Percentiles rank a stretch among this genome's conserved stretches.
These are phyloP conservation scores for Wickerhamiella hasegawae DNA, from an alignment of 805 yeast species.

Conservation along the genomic window DNA sequence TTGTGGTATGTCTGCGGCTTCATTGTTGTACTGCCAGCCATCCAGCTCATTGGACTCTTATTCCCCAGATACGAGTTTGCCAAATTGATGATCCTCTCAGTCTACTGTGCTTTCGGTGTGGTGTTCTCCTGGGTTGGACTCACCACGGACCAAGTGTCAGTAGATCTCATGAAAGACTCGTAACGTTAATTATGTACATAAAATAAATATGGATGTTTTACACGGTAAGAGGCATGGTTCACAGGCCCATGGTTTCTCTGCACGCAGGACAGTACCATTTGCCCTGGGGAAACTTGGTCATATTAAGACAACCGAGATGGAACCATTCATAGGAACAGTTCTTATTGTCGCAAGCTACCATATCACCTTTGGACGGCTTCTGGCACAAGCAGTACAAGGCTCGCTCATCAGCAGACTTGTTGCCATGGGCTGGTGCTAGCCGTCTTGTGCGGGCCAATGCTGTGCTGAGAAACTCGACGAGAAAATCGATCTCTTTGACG, in stretches of 20 bases:
- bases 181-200: background rate
- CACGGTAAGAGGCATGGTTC: background rate
- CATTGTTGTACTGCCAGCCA: constrained; percentile 41
- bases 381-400: constrained; percentile 32
- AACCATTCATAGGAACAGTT: constrained; percentile 82
- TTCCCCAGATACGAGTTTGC: constrained; percentile 54
- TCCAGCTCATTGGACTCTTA: constrained; percentile 39
- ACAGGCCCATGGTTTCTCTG: constrained; percentile 31
- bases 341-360: constrained; percentile 82
- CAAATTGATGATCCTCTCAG: constrained; percentile 66
- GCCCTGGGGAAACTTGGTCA: constrained; percentile 65
- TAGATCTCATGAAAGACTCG: background rate
- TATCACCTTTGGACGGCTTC: constrained; percentile 42
- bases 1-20: constrained; percentile 52
- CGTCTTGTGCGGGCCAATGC: background rate
- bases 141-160: constrained; percentile 3
- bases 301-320: constrained; percentile 76
- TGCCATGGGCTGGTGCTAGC: background rate
- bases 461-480: background rate
- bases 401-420: constrained; percentile 2
- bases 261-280: constrained; percentile 63
- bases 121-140: constrained; percentile 63
- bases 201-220: background rate
- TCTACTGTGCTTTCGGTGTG: constrained; percentile 77
- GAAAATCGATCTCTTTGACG: background rate